Evolutionary conservation across 2,329 filamentous ascomycete genomes (phyloP).

Genomic region (Colletotrichum magnum): DNA sequence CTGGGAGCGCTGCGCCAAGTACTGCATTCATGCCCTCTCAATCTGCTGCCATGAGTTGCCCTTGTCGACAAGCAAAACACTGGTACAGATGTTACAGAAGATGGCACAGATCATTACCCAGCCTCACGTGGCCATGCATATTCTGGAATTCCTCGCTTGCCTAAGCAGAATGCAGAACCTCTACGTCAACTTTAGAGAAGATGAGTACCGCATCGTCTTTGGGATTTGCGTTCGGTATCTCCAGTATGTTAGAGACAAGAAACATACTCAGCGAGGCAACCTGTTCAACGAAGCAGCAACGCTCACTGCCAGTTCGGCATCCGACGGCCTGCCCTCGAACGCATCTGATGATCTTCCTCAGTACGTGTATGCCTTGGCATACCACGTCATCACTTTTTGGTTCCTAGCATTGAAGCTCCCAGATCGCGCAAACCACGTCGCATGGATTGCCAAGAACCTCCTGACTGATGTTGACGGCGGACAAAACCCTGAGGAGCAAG

Average conservation of each 20-base stretch:
- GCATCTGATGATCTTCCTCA: conserved; percentile 82
- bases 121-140: conserved; percentile 90
- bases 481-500: conserved; percentile 89
- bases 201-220: conserved; percentile 94
- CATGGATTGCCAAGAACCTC: conserved; percentile 90
- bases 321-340: conserved; percentile 45
- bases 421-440: conserved; percentile 86
- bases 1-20: conserved; percentile 89
- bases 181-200: conserved; percentile 89
- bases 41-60: conserved; percentile 97
- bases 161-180: conserved; percentile 87
- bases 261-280: conserved; percentile 62
- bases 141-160: conserved; percentile 93
- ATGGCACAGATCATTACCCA: conserved; percentile 98
- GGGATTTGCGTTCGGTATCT: conserved; percentile 95
- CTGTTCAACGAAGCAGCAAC: conserved; percentile 57
- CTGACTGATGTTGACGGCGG: conserved; percentile 83
- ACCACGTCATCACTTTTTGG: conserved; percentile 97
- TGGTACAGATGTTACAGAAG: conserved; percentile 89
- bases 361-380: conserved; percentile 94
- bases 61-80: conserved; percentile 85
- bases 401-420: conserved; percentile 90
- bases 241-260: conserved; percentile 84
- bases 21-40: conserved; percentile 93
- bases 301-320: conserved; percentile 26